Conservation (phyloP, 2,329 filamentous ascomycete genomes). For the Neofusicoccum sp. region DNA sequence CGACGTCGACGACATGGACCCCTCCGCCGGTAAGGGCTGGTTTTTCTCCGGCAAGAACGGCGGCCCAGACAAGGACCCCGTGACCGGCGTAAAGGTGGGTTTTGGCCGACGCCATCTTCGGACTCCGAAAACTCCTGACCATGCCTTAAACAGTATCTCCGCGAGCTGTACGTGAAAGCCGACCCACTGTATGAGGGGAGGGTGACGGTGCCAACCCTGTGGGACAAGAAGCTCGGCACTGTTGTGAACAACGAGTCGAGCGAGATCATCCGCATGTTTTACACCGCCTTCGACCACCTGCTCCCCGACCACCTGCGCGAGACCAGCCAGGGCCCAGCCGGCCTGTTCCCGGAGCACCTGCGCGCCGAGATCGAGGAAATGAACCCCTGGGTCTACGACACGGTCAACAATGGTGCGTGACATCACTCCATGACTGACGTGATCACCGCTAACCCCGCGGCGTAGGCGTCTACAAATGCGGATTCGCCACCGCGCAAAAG, state of each 20-base stretch:
- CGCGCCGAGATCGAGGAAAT: slow-evolving; percentile 68
- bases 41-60: slow-evolving; percentile 29
- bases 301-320: slow-evolving; percentile 52
- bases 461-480: slow-evolving; percentile 54
- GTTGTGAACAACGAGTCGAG: slow-evolving; percentile 36
- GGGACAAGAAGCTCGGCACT: slow-evolving; percentile 59
- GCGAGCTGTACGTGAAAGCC: slow-evolving; percentile 70
- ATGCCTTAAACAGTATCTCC: slow-evolving; percentile 31
- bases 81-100: slow-evolving; percentile 26
- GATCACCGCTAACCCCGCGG: no score
- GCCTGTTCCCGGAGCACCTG: slow-evolving; percentile 66
- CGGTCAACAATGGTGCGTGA: slow-evolving; percentile 47
- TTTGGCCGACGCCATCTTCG: slow-evolving; percentile 14
- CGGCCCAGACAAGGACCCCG: slow-evolving; percentile 29
- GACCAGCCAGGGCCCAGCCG: slow-evolving; percentile 54
- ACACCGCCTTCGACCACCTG: slow-evolving; percentile 29
- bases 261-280: slow-evolving; percentile 36
- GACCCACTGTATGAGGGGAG: slow-evolving; percentile 54
- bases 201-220: slow-evolving; percentile 80
- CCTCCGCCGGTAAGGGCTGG: slow-evolving; percentile 28
- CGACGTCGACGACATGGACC: slow-evolving; percentile 31
- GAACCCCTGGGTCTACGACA: slow-evolving; percentile 76
- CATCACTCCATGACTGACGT: no score
- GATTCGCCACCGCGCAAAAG: slow-evolving; percentile 79
- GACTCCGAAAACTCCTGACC: background rate